Base-by-base conservation (phyloP, 2,329 filamentous ascomycete species). In the Boeremia exigua region DNA sequence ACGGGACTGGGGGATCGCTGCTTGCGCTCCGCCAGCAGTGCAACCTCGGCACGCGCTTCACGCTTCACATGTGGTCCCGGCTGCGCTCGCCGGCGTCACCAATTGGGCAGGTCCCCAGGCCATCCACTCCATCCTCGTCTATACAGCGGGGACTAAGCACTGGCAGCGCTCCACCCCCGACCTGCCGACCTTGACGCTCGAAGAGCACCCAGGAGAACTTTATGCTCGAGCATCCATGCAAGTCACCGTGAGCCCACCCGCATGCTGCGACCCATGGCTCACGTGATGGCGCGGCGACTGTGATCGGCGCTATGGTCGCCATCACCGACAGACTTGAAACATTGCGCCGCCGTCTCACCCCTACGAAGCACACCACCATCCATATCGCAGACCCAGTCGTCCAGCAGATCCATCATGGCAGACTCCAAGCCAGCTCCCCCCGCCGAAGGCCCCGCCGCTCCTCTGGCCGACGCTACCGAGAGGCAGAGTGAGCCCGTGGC, bases 401-500 rank as follows among this genome's bases (percentile, higher is more conserved):
- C 15, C 28, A 9, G 32, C 12, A 29, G 23, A 19, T 25, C 15
- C 43, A 48, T 28, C 44, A 57, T 57, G 54, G 48, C 54, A 28
- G 54, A 52, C 28, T 30, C n/a, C 29, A 53, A 57, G 32, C 43
- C 54, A 39, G 44, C 44, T 11, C 43, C 53, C 23, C 52, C 63
- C 6, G 52, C 44, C n/a, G 64, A 65, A 44, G 62, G 54, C 32
- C 58, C 59, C 29, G 58, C 46, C 25, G 50, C 39, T 39, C 48
- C 19, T 42, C 55, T 33, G 40, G 48, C 28, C 25, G 56, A 45
- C 10, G 48, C 49, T 14, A 48, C 56, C 15, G 64, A 67, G 50
- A 64, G 62, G 54, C 60, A 63, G 36, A 36, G 50, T 12, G 62
- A 65, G 33, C 27, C 56, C 27, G 38, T 55, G 17, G 58, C 58